phyloP scores from a whole-genome alignment of 2,329 filamentous ascomycete genomes.

The Thermoascus crustaceus region DNA sequence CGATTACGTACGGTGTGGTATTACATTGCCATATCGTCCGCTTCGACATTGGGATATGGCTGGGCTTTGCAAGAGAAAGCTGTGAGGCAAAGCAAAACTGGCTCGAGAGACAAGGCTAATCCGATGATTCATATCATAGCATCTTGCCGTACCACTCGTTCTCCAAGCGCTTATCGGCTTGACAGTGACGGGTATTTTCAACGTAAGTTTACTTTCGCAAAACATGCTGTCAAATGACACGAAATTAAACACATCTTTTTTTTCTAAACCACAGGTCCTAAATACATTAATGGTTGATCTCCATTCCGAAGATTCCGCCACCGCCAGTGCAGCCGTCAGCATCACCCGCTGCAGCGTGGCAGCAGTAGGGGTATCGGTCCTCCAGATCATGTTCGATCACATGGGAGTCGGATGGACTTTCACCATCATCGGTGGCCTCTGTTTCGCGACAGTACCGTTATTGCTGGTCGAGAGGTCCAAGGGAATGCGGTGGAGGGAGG shows the following conservation, averaged over 20 bases:
- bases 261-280: not conserved
- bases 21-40: not conserved
- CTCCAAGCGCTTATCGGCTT: slow-evolving; percentile 6
- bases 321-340: slow-evolving; percentile 4
- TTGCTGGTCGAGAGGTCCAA: not conserved
- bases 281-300: slow-evolving; percentile 5
- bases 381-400: slow-evolving; percentile 3
- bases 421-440: slow-evolving; percentile 3
- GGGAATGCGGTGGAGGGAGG: slow-evolving; percentile 1
- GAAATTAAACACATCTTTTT: not conserved
- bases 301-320: slow-evolving; percentile 2
- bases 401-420: slow-evolving; percentile 7
- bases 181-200: slow-evolving; percentile 1
- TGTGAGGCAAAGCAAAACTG: too few relatives aligned
- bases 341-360: slow-evolving; percentile 3
- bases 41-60: slow-evolving; percentile 7
- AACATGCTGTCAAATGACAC: not conserved
- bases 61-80: slow-evolving; percentile 7
- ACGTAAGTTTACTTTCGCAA: slow-evolving; percentile 1
- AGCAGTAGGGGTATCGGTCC: not conserved
- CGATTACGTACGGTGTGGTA: slow-evolving; percentile 4
- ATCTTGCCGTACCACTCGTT: slow-evolving; percentile 7
- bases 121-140: slow-evolving; percentile 3
- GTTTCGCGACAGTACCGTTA: slow-evolving; percentile 1
- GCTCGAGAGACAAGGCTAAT: too few relatives aligned